phyloP scores from a whole-genome alignment of 106 monocot species.

The Dendrobium officinale region DNA sequence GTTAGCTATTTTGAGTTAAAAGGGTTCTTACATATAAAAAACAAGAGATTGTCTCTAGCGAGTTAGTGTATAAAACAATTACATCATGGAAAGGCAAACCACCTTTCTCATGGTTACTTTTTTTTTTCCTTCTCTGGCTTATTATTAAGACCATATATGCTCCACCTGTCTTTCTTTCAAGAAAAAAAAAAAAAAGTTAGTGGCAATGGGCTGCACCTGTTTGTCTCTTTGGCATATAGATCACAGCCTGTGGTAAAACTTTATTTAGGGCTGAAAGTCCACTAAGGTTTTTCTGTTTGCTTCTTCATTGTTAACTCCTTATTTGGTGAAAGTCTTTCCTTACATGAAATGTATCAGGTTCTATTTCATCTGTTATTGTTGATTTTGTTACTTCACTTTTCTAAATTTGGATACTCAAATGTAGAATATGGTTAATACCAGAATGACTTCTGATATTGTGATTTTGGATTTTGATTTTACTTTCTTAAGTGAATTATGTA shows the following conservation, averaged over 20 bases:
- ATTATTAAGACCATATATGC: not conserved
- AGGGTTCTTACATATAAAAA: not conserved
- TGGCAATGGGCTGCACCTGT: not conserved
- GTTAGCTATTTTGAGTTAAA: not conserved
- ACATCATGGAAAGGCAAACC: not conserved
- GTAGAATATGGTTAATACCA: not conserved
- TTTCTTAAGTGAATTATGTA: constrained; percentile 1
- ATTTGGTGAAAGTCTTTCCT: not conserved
- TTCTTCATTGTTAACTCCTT: not conserved
- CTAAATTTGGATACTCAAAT: not conserved
- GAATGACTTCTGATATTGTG: not conserved
- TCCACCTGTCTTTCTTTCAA: not conserved
- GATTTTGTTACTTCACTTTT: not conserved
- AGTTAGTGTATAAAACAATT: not conserved
- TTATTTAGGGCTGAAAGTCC: not conserved
- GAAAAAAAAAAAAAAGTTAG: not conserved
- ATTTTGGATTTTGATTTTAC: not conserved
- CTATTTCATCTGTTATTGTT: not conserved
- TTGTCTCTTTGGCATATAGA: not conserved
- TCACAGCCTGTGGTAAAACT: not conserved
- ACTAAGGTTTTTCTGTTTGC: not conserved
- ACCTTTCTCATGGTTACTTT: too few relatives aligned
- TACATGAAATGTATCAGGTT: not conserved
- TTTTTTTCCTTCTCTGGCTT: not conserved
- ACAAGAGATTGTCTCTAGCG: not conserved